Base-by-base conservation (phyloP, 1,284 basidiomycete species). In the Papiliotrema flavescens region DNA sequence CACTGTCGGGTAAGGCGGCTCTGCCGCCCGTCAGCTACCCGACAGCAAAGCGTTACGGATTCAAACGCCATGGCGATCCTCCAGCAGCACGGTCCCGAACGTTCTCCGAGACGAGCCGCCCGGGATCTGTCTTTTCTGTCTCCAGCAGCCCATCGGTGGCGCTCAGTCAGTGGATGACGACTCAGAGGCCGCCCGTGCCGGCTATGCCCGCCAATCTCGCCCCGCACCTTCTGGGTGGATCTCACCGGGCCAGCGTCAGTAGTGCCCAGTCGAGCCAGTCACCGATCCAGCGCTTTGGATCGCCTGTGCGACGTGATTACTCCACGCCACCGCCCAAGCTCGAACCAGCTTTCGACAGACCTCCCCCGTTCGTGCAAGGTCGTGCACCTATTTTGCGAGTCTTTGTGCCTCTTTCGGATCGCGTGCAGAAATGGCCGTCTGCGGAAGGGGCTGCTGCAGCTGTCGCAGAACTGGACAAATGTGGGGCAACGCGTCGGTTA, bases 31-130 rank as follows among this genome's bases (percentile, higher is more conserved):
- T 77, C 22, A 73, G 70, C 44, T 76, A 68, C 49, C 75, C 75
- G 2, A 59, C 66, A 0, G 71, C 74, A 17, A 77, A 77, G 57
- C 70, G 75, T 26, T 77, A 77, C 60, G 69, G 65, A 36, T 77
- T 77, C 62, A 64, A 55, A 24, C 59, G 64, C 9, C 70, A 73
- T 48, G 71, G 65, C n/a, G 69, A 66, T 26, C 59, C 54, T 17
- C 47, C 48, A 32, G 48, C 47, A 14, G 35, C 47, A 13, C 59
- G 61, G 24, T 56, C 56, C 7, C 59, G 69, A 5, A 65, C 63
- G 3, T 62, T 64, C 5, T 69, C 69, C 2, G 68, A 69, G 41
- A 66, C 66, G 0, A 67, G 68, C 45, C 65, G 75, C 24, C 73
- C 75, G 6, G 69, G 72, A 15, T 74, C 72, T 9, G 67, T 77